phyloP scores from a whole-genome alignment of 768 basidiomycete genomes.

The Clathrus columnatus region DNA sequence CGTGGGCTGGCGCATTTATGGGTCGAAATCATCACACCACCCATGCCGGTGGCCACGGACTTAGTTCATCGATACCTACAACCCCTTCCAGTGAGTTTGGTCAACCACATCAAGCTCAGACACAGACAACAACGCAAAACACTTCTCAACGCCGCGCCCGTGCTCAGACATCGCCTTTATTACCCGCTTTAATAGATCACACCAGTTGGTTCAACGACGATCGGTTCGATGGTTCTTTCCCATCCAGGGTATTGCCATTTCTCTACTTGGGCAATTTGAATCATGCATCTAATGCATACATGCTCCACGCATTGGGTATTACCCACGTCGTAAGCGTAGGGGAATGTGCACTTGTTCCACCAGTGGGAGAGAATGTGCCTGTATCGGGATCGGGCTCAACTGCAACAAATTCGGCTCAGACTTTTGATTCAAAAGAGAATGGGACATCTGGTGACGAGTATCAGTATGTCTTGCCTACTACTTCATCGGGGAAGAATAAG shows the following conservation, averaged over 20 bases:
- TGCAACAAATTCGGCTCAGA: conserved; percentile 39
- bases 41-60: background rate
- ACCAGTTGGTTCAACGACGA: conserved; percentile 93
- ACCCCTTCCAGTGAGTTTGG: background rate
- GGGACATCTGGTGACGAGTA: conserved; percentile 8
- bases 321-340: conserved; percentile 97
- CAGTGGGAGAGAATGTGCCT: conserved; percentile 36
- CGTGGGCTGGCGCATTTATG: conserved; percentile 5
- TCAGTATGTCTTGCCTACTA: conserved; percentile 11
- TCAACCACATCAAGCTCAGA: background rate
- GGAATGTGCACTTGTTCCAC: conserved; percentile 85
- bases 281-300: conserved; percentile 89
- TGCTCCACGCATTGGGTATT: conserved; percentile 92
- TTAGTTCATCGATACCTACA: background rate
- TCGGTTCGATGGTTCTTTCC: conserved; percentile 92
- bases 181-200: conserved; percentile 60
- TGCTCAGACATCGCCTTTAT: conserved; percentile 60
- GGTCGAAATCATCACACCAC: conserved; percentile 15
- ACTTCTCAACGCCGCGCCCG: conserved; percentile 40
- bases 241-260: conserved; percentile 85
- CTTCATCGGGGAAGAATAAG: background rate
- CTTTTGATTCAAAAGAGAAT: conserved; percentile 13
- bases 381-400: conserved; percentile 16
- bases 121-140: background rate
- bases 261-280: conserved; percentile 95